Percentiles rank a stretch among this genome's conserved stretches.
Conservation (phyloP, 257 asterid species). For the Primulina eburnea region DNA sequence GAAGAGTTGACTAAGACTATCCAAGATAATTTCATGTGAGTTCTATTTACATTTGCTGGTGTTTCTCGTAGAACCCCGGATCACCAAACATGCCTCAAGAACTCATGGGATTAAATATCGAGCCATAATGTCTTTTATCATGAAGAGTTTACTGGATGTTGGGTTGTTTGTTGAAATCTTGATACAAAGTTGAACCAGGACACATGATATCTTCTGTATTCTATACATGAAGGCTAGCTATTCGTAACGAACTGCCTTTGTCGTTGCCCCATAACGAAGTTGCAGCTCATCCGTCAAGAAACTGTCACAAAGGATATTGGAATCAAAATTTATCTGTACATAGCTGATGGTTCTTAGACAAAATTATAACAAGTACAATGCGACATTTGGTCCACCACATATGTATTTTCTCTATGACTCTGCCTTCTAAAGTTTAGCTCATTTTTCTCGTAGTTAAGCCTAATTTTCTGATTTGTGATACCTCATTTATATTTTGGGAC, state of each 20-base stretch:
- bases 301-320: neutral
- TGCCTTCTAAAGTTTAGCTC: too few relatives aligned
- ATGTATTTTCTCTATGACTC: too few relatives aligned
- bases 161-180: too few relatives aligned
- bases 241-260: neutral
- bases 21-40: constrained; percentile 81
- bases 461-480: too few relatives aligned
- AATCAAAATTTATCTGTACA: neutral
- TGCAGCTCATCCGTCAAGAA: neutral
- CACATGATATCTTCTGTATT: neutral
- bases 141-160: neutral
- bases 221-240: neutral
- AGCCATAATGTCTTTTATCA: neutral
- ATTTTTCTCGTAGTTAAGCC: too few relatives aligned
- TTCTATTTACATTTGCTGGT: neutral
- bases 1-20: constrained; percentile 60
- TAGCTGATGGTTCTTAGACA: neutral
- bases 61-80: neutral
- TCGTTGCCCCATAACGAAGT: neutral
- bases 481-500: too few relatives aligned
- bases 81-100: neutral
- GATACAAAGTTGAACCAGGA: too few relatives aligned
- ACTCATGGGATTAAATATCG: neutral
- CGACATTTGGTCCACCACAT: too few relatives aligned
- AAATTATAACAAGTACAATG: too few relatives aligned